Conservation (phyloP, 345 rosid genomes). For the Salix suchowensis region DNA sequence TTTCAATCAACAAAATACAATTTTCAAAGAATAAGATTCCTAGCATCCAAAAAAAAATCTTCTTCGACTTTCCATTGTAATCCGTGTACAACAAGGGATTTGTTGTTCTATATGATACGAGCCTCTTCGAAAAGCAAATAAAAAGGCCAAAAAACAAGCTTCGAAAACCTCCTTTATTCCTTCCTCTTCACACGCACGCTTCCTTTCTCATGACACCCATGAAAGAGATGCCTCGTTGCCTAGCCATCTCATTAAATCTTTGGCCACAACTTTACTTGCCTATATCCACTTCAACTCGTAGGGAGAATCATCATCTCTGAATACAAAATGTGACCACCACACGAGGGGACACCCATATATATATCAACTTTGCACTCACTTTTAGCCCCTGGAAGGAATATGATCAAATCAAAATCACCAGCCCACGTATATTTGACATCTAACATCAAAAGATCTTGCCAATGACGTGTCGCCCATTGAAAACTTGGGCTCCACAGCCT, state of each 20-base stretch:
- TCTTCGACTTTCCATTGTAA: neutral
- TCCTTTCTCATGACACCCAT: constrained; percentile 5
- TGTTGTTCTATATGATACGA: neutral
- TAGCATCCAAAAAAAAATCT: too few species aligned
- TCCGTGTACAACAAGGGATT: constrained; percentile 13
- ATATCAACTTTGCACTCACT: constrained; percentile 11
- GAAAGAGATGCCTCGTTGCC: constrained; percentile 6
- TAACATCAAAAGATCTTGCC: neutral
- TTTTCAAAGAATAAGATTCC: too few species aligned
- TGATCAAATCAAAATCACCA: neutral
- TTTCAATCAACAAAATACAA: too few species aligned
- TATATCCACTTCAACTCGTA: neutral
- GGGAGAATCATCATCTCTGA: neutral
- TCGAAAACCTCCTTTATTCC: constrained; percentile 33
- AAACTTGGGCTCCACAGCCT: neutral
- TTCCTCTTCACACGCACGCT: constrained; percentile 35
- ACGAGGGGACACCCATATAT: constrained; percentile 15
- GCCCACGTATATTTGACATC: neutral
- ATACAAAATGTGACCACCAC: constrained; percentile 18
- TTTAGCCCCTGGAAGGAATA: neutral
- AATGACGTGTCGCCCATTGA: neutral
- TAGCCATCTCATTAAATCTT: neutral
- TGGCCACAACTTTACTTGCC: neutral
- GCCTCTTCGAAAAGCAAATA: neutral
- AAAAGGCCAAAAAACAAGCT: constrained; percentile 15